Conservation (phyloP, 2,329 filamentous ascomycete species). For the Periconia sp. region DNA sequence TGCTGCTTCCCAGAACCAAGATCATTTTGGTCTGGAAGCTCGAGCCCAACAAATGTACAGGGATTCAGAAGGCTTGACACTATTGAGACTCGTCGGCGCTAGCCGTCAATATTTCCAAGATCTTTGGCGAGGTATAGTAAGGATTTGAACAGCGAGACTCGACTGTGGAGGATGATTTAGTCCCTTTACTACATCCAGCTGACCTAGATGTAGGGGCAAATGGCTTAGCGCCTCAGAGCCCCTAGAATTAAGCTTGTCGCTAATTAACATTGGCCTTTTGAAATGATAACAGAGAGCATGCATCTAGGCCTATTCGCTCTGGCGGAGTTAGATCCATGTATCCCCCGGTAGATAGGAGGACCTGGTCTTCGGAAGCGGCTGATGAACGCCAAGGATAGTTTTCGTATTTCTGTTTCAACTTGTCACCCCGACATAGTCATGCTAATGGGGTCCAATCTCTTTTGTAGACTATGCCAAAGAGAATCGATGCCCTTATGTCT, state of each 20-base stretch:
- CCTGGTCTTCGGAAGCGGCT: slow-evolving; percentile 8
- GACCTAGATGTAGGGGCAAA: no score
- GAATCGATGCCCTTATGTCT: no score
- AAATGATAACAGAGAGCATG: no score
- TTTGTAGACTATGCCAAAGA: no score
- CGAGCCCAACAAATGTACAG: neutral
- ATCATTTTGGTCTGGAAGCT: slow-evolving; percentile 14
- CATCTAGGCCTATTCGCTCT: neutral
- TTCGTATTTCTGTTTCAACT: no score
- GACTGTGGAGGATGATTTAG: no score
- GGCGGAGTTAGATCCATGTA: neutral
- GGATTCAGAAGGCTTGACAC: slow-evolving; percentile 2
- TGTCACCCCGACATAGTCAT: no score
- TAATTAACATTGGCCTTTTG: no score
- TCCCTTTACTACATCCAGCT: no score
- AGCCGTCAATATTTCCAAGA: slow-evolving; percentile 36
- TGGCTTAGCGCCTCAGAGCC: neutral
- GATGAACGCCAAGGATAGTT: slow-evolving; percentile 5
- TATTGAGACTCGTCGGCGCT: slow-evolving; percentile 8
- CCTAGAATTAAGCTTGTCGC: slow-evolving; percentile 1
- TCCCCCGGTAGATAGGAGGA: neutral
- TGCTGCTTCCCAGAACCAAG: neutral
- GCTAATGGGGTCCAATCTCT: no score
- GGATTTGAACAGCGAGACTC: neutral
- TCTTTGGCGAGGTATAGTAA: slow-evolving; percentile 14